Conservation (phyloP, 345 rosid species). For the Linum tenue region DNA sequence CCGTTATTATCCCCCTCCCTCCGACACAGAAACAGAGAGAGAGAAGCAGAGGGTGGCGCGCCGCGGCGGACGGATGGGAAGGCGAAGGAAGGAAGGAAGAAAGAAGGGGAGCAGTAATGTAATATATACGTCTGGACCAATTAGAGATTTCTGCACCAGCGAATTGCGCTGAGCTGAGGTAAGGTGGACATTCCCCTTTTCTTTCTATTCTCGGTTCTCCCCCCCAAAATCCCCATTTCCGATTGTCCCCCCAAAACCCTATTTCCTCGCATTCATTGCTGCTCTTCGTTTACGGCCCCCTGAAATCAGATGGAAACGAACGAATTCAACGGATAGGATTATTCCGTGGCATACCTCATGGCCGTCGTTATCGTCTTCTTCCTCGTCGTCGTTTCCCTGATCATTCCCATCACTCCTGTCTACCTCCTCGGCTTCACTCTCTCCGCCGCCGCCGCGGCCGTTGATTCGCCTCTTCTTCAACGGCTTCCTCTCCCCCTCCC, state of each 20-base stretch:
- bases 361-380: constrained; percentile 16
- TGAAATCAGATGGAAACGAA: neutral
- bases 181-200: constrained; percentile 2
- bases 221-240: constrained; percentile 10
- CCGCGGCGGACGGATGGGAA: constrained; percentile 5
- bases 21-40: constrained; percentile 20
- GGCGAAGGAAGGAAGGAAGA: too few relatives aligned
- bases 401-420: constrained; percentile 18
- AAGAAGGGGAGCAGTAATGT: neutral
- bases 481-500: constrained; percentile 23
- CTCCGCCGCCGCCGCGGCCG: constrained; percentile 12
- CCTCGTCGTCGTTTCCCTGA: constrained; percentile 31
- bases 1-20: constrained; percentile 39
- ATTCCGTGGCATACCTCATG: constrained; percentile 16
- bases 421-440: constrained; percentile 26
- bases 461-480: constrained; percentile 36
- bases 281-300: neutral
- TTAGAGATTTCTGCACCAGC: constrained; percentile 8
- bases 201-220: neutral
- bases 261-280: neutral
- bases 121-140: constrained; percentile 23
- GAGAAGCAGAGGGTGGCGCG: constrained; percentile 1
- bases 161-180: constrained; percentile 19
- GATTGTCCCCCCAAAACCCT: neutral
- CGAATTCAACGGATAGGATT: too few relatives aligned